phyloP scores from a whole-genome alignment of 2,329 filamentous ascomycete species.

The Xylariaceae sp. region DNA sequence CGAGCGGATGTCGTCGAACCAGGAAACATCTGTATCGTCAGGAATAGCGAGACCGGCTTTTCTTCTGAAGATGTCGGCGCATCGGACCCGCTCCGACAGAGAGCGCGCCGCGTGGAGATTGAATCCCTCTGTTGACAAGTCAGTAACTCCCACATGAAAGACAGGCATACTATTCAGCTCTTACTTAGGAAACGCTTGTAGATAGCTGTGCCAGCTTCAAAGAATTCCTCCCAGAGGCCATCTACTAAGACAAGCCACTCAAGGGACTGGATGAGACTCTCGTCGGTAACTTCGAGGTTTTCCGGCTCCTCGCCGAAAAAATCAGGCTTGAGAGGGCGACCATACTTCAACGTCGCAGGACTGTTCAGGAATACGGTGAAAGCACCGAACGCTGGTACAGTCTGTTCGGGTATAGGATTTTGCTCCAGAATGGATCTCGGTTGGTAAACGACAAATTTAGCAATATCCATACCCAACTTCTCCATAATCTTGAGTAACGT shows the following conservation, averaged over 20 bases:
- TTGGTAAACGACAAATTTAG: slow-evolving; percentile 76
- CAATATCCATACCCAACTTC: slow-evolving; percentile 74
- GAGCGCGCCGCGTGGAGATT: slow-evolving; percentile 62
- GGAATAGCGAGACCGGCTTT: slow-evolving; percentile 43
- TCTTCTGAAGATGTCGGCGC: slow-evolving; percentile 54
- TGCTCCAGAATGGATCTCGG: slow-evolving; percentile 59
- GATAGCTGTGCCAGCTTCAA: slow-evolving; percentile 71
- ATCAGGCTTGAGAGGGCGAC: slow-evolving; percentile 71
- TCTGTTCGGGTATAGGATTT: slow-evolving; percentile 46
- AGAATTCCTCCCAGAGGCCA: slow-evolving; percentile 74
- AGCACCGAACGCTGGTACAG: slow-evolving; percentile 50
- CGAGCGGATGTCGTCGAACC: slow-evolving; percentile 41
- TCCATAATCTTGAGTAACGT: slow-evolving; percentile 77
- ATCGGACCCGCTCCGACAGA: slow-evolving; percentile 59
- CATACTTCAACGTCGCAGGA: slow-evolving; percentile 61
- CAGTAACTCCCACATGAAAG: slow-evolving; percentile 5
- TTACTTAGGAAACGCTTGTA: slow-evolving; percentile 85
- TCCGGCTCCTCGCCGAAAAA: slow-evolving; percentile 71
- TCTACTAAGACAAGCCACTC: slow-evolving; percentile 85
- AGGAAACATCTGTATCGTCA: slow-evolving; percentile 44
- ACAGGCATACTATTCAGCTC: slow-evolving; percentile 45
- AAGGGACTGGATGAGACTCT: slow-evolving; percentile 75
- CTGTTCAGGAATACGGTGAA: slow-evolving; percentile 60
- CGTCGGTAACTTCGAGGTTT: slow-evolving; percentile 65
- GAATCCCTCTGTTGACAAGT: slow-evolving; percentile 50